Evolutionary conservation across 129 eudicot genomes (phyloP), one percentile per base, ranked within the genome.

Genomic region (Lonicera japonica): DNA sequence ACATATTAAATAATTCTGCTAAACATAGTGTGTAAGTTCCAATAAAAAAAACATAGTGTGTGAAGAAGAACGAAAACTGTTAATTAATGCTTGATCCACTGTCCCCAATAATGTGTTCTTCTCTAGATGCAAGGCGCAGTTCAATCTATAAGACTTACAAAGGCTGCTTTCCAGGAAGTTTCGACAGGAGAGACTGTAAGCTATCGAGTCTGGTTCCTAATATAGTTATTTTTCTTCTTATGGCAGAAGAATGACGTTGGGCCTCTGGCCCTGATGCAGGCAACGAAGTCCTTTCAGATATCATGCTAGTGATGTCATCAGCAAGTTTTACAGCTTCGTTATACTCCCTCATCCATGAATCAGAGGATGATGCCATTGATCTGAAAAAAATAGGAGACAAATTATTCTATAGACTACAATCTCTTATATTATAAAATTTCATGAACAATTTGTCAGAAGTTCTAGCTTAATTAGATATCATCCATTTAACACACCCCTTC

Each of bases 151-250:
- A 53, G 52, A 73, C 86, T 79, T 75, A 87, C 88, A 81, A 52
- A 13, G 77, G 82, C 66, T 81, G 91, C 73, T 79, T 87, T 38
- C 86, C 87, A 68, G 95, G 95, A 78, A 78, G 79, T 79, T 81
- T 87, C 17, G 95, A 68, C 46, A 81, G 64, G 63, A 75, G 78
- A 70, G 88, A 65, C 68, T 83, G 82, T 52, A 87, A 67, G 73
- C 85, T 80, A 70, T 87, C 95, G 54, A 87, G 88, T 58, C 91
- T 83, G 23, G 88, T 83, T 54, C 88, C 83, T 54, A 87, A 66
- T 55, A 87, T 84, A 8, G 92, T 87, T 25, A 87, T 84, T 66
- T 87, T 87, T 16, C 95, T 73, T 61, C 95, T 52, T 17, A 84
- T 71, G 16, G 86, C 77, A 48, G 95, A 87, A 5, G 84, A 74